Conservation (phyloP, 1,284 basidiomycete species). For the Schizopora paradoxa region DNA sequence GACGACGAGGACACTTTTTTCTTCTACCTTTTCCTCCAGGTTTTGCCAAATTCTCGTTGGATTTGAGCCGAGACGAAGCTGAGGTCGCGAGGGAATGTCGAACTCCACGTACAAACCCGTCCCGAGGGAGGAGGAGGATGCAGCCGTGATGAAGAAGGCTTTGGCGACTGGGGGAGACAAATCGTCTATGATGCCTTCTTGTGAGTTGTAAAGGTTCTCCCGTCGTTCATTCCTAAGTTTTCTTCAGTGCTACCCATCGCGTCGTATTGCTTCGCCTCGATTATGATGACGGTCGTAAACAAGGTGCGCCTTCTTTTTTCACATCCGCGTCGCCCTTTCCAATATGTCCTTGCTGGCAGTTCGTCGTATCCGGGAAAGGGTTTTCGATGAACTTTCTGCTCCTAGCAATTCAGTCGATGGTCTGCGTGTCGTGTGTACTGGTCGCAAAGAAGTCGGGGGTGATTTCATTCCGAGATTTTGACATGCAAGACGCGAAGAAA, state of each 20-base stretch:
- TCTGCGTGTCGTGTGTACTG: constrained; percentile 78
- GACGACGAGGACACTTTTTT: too few relatives aligned
- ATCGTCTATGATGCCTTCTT: constrained; percentile 33
- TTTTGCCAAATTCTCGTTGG: too few relatives aligned
- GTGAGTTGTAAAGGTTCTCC: constrained; percentile 27
- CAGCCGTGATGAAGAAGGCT: constrained; percentile 58
- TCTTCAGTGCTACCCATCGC: constrained; percentile 74
- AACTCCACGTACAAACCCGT: constrained; percentile 11
- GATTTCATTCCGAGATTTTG: constrained; percentile 87
- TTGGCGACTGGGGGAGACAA: constrained; percentile 47
- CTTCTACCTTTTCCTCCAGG: too few relatives aligned
- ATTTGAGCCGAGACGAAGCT: too few relatives aligned
- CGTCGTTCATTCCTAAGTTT: neutral
- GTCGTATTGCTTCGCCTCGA: constrained; percentile 91
- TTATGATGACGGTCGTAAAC: constrained; percentile 97
- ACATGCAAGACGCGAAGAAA: constrained; percentile 77
- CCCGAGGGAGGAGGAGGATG: constrained; percentile 35
- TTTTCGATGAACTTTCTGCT: constrained; percentile 99
- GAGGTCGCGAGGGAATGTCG: too few relatives aligned
- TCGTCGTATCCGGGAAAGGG: constrained; percentile 87
- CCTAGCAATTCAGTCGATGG: constrained; percentile 85
- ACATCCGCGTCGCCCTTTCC: constrained; percentile 6
- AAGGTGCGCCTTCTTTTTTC: constrained; percentile 54
- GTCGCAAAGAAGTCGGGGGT: constrained; percentile 74
- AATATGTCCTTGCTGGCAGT: constrained; percentile 42